Evolutionary conservation across 495 filamentous ascomycete species (phyloP).

Genomic region (Neurospora tetraspora): DNA sequence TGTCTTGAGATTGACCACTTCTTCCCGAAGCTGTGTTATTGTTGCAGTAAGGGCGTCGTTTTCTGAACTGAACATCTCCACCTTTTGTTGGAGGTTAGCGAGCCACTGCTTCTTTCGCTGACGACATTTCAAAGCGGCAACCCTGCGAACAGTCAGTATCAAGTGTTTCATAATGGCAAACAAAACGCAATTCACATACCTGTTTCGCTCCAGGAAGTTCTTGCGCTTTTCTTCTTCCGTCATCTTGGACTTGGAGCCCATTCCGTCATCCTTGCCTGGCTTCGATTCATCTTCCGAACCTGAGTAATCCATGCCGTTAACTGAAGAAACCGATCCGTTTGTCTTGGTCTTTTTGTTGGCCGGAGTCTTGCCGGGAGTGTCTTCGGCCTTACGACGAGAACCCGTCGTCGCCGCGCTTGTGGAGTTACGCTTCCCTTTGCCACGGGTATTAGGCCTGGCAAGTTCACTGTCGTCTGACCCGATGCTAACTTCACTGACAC

Average conservation of each 20-base stretch:
- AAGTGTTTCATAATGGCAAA: background rate
- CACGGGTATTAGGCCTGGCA: slow-evolving; percentile 47
- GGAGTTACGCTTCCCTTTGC: slow-evolving; percentile 58
- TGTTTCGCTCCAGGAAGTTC: slow-evolving; percentile 93
- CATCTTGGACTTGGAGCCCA: slow-evolving; percentile 60
- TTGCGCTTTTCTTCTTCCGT: slow-evolving; percentile 98
- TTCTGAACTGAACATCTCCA: slow-evolving; percentile 82
- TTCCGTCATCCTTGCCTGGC: slow-evolving; percentile 39
- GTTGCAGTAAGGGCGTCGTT: slow-evolving; percentile 81
- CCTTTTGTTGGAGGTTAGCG: slow-evolving; percentile 87
- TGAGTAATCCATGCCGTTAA: slow-evolving; percentile 20
- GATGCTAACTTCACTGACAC: slow-evolving; percentile 59
- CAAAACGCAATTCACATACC: slow-evolving; percentile 48
- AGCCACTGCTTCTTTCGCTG: slow-evolving; percentile 99
- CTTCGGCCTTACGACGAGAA: slow-evolving; percentile 73
- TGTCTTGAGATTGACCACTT: slow-evolving; percentile 92
- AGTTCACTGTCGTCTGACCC: slow-evolving; percentile 67
- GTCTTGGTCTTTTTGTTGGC: slow-evolving; percentile 64
- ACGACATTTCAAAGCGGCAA: slow-evolving; percentile 92
- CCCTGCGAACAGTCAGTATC: slow-evolving; percentile 44
- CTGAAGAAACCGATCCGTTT: slow-evolving; percentile 35
- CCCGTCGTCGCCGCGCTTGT: slow-evolving; percentile 28
- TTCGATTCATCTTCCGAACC: slow-evolving; percentile 36
- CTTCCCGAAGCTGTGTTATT: slow-evolving; percentile 76
- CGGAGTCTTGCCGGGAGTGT: slow-evolving; percentile 51